Evolutionary conservation across 2,329 filamentous ascomycete species (phyloP).

Genomic region (Clonostachys rosea): DNA sequence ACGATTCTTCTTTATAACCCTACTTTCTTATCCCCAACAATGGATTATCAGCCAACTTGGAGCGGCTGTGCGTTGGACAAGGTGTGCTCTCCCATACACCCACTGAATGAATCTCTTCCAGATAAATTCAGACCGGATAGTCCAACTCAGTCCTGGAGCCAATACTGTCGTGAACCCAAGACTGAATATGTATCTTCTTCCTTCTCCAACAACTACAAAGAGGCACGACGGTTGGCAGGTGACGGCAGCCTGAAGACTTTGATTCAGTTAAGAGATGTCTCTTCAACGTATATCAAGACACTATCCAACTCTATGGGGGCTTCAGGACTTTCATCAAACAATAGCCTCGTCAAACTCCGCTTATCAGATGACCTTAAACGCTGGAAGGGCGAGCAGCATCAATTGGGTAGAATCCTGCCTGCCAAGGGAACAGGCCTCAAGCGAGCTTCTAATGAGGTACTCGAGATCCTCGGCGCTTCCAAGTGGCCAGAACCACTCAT

Average conservation of each 20-base stretch:
- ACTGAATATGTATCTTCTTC: too few relatives aligned
- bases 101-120: not conserved
- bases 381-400: constrained; percentile 9
- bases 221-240: too few relatives aligned
- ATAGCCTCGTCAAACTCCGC: constrained; percentile 5
- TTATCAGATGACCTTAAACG: constrained; percentile 9
- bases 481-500: constrained; percentile 8
- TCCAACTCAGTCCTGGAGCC: too few relatives aligned
- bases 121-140: too few relatives aligned
- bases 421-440: constrained; percentile 8
- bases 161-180: too few relatives aligned
- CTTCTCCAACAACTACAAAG: too few relatives aligned
- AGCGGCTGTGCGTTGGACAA: not conserved
- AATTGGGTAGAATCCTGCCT: constrained; percentile 8
- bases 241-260: too few relatives aligned
- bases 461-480: constrained; percentile 6
- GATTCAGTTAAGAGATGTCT: too few relatives aligned
- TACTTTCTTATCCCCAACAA: not conserved
- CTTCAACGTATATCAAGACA: too few relatives aligned
- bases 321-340: too few relatives aligned
- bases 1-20: too few relatives aligned
- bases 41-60: not conserved
- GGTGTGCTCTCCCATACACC: not conserved
- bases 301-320: too few relatives aligned
- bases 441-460: constrained; percentile 4